phyloP scores from a whole-genome alignment of 148 eudicot genomes.

The Talinum fruticosum region DNA sequence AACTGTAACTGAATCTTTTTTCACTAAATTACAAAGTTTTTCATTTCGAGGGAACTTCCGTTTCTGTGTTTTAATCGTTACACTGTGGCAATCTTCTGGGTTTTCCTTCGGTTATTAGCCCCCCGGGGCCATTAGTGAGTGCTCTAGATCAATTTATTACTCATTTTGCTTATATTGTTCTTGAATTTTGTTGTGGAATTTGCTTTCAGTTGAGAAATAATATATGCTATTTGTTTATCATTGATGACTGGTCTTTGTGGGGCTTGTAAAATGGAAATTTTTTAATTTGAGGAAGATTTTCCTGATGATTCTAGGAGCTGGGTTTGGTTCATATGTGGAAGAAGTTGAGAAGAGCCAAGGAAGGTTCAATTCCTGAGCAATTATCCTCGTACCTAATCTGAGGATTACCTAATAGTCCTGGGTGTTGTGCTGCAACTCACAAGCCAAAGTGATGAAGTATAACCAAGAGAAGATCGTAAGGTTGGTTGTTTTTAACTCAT shows the following conservation, averaged over 20 bases:
- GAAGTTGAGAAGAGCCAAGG: conserved; percentile 12
- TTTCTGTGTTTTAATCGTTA: background rate
- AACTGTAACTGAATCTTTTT: background rate
- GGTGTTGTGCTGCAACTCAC: background rate
- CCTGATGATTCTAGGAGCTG: background rate
- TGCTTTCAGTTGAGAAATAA: background rate
- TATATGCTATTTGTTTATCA: background rate
- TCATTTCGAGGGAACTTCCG: background rate
- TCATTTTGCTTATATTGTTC: background rate
- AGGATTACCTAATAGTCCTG: background rate
- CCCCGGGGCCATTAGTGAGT: background rate
- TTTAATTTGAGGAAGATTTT: background rate
- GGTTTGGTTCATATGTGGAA: conserved; percentile 7
- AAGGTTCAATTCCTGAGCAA: conserved; percentile 2
- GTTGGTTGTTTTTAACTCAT: conserved; percentile 15
- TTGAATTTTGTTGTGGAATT: background rate
- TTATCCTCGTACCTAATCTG: background rate
- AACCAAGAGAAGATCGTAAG: conserved; percentile 34
- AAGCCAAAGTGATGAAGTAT: conserved; percentile 25
- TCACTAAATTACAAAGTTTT: background rate
- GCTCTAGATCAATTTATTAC: background rate
- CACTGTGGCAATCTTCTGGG: background rate
- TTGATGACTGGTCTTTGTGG: background rate
- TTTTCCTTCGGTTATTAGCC: background rate
- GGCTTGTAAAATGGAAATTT: background rate